phyloP scores from a whole-genome alignment of 139 green algal genomes.

The Diplosphaera chodatii region DNA sequence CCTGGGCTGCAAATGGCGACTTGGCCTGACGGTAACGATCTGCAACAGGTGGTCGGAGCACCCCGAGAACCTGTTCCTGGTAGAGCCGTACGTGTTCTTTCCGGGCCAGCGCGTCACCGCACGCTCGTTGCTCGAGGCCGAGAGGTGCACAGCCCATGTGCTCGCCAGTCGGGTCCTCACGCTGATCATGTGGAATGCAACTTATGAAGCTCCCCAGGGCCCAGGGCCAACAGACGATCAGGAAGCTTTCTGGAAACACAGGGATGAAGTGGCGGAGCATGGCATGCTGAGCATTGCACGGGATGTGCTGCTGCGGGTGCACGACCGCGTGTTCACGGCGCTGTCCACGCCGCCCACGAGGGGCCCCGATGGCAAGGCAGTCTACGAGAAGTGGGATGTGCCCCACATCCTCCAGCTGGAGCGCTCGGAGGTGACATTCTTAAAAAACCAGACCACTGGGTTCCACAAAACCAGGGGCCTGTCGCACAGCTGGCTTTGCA shows the following conservation, averaged over 20 bases:
- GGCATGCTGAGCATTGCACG: constrained; percentile 20
- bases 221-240: too few species aligned
- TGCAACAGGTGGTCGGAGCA: constrained; percentile 79
- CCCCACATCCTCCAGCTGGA: constrained; percentile 8
- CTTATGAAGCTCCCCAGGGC: too few species aligned
- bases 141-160: too few species aligned
- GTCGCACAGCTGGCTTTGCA: too few species aligned
- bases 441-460: too few species aligned
- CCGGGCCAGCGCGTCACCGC: constrained; percentile 19
- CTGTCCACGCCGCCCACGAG: background rate
- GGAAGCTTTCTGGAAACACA: too few species aligned
- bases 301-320: constrained; percentile 12
- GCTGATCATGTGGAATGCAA: too few species aligned
- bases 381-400: constrained; percentile 12
- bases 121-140: constrained; percentile 10
- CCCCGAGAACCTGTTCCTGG: constrained; percentile 73
- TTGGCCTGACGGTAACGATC: too few species aligned
- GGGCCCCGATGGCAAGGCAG: background rate
- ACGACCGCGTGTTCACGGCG: constrained; percentile 6
- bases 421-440: constrained; percentile 17
- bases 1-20: too few species aligned
- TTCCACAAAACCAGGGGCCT: too few species aligned
- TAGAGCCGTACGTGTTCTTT: constrained; percentile 92
- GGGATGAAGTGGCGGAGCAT: constrained; percentile 11
- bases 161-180: too few species aligned